These are phyloP conservation scores for Monilinia polystroma DNA, from an alignment of 2,329 filamentous ascomycete genomes.

Conservation along the genomic window DNA sequence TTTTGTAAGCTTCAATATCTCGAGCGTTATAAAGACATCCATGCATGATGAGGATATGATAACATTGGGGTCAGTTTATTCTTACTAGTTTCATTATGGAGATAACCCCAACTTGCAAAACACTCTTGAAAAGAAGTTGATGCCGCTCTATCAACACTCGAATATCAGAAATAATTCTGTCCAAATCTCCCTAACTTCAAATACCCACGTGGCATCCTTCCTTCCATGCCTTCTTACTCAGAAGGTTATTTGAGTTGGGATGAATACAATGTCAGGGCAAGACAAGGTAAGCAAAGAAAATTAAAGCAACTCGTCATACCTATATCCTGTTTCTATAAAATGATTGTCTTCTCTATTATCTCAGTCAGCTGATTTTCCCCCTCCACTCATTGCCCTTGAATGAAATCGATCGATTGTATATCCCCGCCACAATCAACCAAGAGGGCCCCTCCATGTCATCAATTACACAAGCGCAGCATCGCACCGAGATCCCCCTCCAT, in stretches of 20 bases:
- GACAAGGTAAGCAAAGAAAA: background rate
- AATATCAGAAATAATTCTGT: conserved; percentile 24
- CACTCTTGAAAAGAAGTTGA: conserved; percentile 35
- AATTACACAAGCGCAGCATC: conserved; percentile 14
- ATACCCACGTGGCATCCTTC: background rate
- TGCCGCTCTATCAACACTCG: conserved; percentile 27
- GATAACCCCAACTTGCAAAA: conserved; percentile 38
- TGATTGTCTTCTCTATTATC: conserved; percentile 40
- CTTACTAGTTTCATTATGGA: conserved; percentile 43
- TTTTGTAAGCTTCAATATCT: conserved; percentile 10
- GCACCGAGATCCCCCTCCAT: background rate
- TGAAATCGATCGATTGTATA: conserved; percentile 1
- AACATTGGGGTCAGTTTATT: conserved; percentile 17
- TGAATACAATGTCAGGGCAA: conserved; percentile 14
- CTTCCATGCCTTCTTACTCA: conserved; percentile 14
- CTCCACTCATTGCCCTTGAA: conserved; percentile 4
- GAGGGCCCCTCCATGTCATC: conserved; percentile 16
- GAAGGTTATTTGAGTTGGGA: conserved; percentile 15
- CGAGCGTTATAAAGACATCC: background rate
- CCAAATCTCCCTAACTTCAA: conserved; percentile 18
- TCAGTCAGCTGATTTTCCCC: conserved; percentile 8
- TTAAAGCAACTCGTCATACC: conserved; percentile 26
- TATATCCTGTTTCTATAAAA: conserved; percentile 41
- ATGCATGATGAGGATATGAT: background rate
- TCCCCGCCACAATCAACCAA: background rate